These are phyloP conservation scores for Penicillium sp. DNA, from an alignment of 2,329 filamentous ascomycete genomes.

Conservation along the genomic window DNA sequence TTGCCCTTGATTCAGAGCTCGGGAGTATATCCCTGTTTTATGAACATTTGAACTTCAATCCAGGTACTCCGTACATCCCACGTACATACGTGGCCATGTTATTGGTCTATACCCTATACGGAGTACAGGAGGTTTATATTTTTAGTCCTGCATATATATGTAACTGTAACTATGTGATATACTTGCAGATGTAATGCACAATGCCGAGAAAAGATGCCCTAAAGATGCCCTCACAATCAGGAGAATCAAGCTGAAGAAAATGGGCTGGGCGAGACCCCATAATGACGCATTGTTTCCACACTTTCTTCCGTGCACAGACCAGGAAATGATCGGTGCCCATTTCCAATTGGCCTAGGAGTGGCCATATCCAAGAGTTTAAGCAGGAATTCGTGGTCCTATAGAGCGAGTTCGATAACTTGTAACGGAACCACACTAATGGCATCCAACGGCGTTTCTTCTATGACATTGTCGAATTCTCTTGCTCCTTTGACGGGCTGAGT, in stretches of 20 bases:
- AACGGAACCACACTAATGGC: no score
- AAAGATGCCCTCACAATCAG: no score
- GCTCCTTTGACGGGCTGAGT: no score
- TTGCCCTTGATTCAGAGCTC: background rate
- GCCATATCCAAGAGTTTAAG: background rate
- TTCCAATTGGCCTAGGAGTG: background rate
- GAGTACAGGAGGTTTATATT: background rate
- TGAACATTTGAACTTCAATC: background rate
- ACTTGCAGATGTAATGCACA: background rate
- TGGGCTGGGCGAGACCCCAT: background rate
- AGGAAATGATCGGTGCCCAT: background rate
- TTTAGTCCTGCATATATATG: background rate
- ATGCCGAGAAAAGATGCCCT: background rate
- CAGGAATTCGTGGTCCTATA: no score
- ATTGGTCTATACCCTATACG: no score
- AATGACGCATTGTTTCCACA: background rate
- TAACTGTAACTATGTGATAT: background rate
- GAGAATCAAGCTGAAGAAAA: background rate
- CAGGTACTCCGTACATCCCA: background rate
- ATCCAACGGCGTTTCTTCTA: no score
- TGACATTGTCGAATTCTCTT: no score
- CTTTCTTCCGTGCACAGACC: background rate
- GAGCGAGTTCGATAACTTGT: no score
- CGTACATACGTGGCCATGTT: background rate
- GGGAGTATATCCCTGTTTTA: background rate